Base-by-base conservation (phyloP, 768 basidiomycete genomes). In the Boletus sp. region DNA sequence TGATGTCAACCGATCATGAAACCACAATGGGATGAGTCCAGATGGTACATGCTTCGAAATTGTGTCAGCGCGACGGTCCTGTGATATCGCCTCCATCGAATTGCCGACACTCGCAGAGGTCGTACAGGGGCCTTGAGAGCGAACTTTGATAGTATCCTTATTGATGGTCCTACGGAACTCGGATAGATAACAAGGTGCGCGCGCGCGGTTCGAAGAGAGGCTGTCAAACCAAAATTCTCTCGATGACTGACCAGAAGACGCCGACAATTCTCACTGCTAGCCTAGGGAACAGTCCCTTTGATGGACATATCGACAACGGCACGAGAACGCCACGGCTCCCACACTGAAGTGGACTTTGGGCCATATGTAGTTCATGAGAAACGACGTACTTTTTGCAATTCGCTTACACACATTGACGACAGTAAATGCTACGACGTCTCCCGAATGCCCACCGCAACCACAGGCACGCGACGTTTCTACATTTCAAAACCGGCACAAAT, bases 21-120 rank as follows among this genome's bases (percentile, higher is more conserved):
- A n/a, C 49, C 37, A 40, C 41, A 51, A 62, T 10, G 39, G 32
- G 60, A 45, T 24, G 28, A n/a, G 2, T 17, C 62, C 48, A 15
- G 54, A 29, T 41, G 39, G 6, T 8, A 15, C 11, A 12, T 20
- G 24, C 36, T 36, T 18, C 35, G 24, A 28, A 15, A 4, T 10
- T n/a, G 29, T 30, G n/a, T 24, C 14, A 3, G 40, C 29, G 42
- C 24, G 32, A 20, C 36, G 8, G 7, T 50, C 20, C 40, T 47
- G 44, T 20, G 32, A 30, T 17, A 29, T 12, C 41, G 12, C 32
- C 2, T 33, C 12, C 36, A 18, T 44, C 48, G 1, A 11, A 29
- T 29, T 28, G 29, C 60, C 42, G 45, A 51, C 6, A 11, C 5
- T 33, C 33, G 8, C 11, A 33, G 7, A 33, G 33, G 24, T 24